phyloP scores from a whole-genome alignment of 1,284 basidiomycete species.

The Papiliotrema laurentii region DNA sequence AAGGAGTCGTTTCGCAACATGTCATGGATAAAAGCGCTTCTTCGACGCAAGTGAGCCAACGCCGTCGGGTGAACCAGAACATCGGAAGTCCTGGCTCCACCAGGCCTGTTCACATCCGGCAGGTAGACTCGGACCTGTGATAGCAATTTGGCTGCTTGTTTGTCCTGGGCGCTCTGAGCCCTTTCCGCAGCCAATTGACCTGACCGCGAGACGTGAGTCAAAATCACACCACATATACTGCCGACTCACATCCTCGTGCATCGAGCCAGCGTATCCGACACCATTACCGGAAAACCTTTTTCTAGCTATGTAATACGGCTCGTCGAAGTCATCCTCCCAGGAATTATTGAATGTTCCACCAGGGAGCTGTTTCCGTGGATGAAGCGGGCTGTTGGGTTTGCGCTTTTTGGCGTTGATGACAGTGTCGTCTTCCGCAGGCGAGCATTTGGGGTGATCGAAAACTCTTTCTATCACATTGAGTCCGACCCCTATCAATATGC shows the following conservation, averaged over 20 bases:
- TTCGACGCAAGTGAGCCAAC: slow-evolving; percentile 76
- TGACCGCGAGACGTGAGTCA: slow-evolving; percentile 54
- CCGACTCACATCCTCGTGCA: slow-evolving; percentile 69
- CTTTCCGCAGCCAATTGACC: slow-evolving; percentile 70
- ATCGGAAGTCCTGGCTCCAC: slow-evolving; percentile 72
- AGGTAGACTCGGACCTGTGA: slow-evolving; percentile 68
- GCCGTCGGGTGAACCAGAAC: slow-evolving; percentile 83
- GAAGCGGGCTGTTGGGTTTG: too few relatives aligned
- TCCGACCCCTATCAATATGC: slow-evolving; percentile 77
- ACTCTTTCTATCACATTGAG: slow-evolving; percentile 52
- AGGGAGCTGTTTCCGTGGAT: too few relatives aligned
- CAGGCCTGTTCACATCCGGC: slow-evolving; percentile 66
- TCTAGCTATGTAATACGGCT: too few relatives aligned
- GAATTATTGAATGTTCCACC: too few relatives aligned
- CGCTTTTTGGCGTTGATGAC: too few relatives aligned
- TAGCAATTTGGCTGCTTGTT: slow-evolving; percentile 63
- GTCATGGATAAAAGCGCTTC: slow-evolving; percentile 79
- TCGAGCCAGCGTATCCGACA: slow-evolving; percentile 72
- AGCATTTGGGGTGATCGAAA: too few relatives aligned
- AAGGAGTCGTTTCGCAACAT: slow-evolving; percentile 84
- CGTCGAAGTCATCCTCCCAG: too few relatives aligned
- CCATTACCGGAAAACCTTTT: too few relatives aligned
- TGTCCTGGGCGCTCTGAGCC: slow-evolving; percentile 66
- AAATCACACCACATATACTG: neutral
- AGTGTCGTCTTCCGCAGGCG: too few relatives aligned